Evolutionary conservation across 2,329 filamentous ascomycete species (phyloP).

Genomic region (Ilyonectria sp.): DNA sequence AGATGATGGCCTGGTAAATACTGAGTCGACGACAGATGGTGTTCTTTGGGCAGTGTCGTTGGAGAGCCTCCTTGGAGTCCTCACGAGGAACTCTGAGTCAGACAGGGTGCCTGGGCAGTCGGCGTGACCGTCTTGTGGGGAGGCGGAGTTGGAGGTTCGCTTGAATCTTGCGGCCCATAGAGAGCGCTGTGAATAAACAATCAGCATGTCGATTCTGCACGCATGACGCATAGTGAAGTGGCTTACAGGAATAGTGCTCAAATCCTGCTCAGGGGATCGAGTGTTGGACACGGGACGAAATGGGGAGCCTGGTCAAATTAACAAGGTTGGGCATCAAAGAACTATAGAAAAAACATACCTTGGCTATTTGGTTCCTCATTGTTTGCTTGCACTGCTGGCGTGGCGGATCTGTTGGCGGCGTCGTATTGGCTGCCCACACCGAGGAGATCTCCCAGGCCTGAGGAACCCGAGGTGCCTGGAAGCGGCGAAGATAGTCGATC

Average conservation of each 20-base stretch:
- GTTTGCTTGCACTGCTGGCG: neutral
- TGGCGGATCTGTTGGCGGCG: neutral
- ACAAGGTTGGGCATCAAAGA: neutral
- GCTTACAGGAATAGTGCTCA: neutral
- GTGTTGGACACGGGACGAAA: neutral
- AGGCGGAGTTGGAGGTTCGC: neutral
- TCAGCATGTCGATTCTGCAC: neutral
- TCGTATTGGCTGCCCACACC: slow-evolving; percentile 34
- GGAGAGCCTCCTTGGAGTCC: slow-evolving; percentile 13
- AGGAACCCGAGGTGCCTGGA: neutral
- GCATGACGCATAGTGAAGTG: neutral
- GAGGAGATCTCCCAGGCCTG: slow-evolving; percentile 15
- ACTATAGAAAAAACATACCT: neutral
- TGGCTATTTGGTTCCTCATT: neutral
- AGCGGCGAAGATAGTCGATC: slow-evolving; percentile 12
- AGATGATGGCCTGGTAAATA: slow-evolving; percentile 28
- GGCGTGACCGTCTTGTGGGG: neutral
- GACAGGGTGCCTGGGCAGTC: neutral
- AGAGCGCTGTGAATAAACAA: neutral
- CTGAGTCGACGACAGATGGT: slow-evolving; percentile 16
- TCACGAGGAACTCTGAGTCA: slow-evolving; percentile 11
- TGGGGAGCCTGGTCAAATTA: neutral
- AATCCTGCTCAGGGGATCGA: neutral
- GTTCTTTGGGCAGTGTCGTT: slow-evolving; percentile 22
- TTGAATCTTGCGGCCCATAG: neutral